Conservation (phyloP, 257 asterid species). For the Fraxinus pennsylvanica region DNA sequence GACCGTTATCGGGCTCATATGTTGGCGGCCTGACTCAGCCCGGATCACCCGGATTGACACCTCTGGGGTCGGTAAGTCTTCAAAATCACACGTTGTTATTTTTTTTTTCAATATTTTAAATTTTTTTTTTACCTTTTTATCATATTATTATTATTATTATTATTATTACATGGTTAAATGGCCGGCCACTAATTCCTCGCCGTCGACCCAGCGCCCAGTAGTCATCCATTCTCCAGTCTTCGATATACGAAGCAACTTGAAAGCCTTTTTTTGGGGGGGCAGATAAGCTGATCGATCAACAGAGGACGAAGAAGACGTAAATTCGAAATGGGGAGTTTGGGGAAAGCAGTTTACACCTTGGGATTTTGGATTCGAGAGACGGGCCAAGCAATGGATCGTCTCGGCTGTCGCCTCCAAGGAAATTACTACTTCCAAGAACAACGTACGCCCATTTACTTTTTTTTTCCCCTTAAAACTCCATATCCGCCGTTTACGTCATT, state of each 20-base stretch:
- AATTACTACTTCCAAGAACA: constrained; percentile 59
- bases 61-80: no score
- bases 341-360: constrained; percentile 66
- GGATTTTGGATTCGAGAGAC: constrained; percentile 69
- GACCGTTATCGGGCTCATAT: no score
- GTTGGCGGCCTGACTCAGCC: no score
- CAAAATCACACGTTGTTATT: no score
- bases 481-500: not conserved
- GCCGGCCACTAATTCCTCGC: no score
- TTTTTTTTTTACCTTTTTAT: no score
- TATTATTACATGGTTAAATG: no score
- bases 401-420: constrained; percentile 73
- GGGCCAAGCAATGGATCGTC: constrained; percentile 81
- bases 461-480: constrained; percentile 15
- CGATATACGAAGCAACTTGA: not conserved
- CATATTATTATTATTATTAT: no score
- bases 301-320: constrained; percentile 13
- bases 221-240: no score
- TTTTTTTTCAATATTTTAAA: no score
- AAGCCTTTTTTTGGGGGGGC: not conserved
- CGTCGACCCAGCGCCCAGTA: no score
- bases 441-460: constrained; percentile 11
- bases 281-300: not conserved
- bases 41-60: no score
- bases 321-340: constrained; percentile 62